Conservation (phyloP, 257 asterid species). For the Fraxinus cuspidata region DNA sequence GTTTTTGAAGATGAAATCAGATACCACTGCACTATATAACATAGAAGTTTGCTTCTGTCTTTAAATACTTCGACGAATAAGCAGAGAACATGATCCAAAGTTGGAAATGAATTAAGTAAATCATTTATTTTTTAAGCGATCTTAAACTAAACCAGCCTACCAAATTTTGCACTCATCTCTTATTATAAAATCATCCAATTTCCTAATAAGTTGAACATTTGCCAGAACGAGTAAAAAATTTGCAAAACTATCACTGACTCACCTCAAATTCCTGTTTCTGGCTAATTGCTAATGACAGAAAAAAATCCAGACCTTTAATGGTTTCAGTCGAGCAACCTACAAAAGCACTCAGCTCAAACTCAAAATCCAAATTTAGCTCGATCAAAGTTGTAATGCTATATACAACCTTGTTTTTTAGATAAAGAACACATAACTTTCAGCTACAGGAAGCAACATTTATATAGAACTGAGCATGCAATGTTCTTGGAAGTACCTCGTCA, state of each 20-base stretch:
- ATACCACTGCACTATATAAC: not conserved
- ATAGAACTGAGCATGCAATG: constrained; percentile 20
- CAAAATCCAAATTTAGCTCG: not conserved
- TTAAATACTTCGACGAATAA: not conserved
- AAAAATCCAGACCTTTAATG: constrained; percentile 4
- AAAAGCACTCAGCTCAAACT: not conserved
- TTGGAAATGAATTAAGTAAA: not conserved
- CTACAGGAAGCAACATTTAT: constrained; percentile 19
- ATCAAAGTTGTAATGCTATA: not conserved
- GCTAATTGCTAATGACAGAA: not conserved
- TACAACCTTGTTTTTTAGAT: not conserved
- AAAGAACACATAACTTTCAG: constrained; percentile 1
- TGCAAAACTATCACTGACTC: not conserved
- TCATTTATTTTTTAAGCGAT: not conserved
- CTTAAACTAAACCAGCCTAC: not conserved
- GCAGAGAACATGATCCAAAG: not conserved
- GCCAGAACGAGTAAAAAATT: not conserved
- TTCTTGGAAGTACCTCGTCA: constrained; percentile 24
- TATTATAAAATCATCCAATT: not conserved
- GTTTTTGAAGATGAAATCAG: constrained; percentile 1
- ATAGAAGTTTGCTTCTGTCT: not conserved
- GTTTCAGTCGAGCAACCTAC: not conserved
- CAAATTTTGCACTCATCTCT: not conserved
- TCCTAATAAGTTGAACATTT: not conserved
- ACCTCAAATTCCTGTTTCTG: constrained; percentile 20